Evolutionary conservation across 164 flowering plant species (phyloP), one percentile per base, ranked within the genome.

Genomic region (Malania oleifera): DNA sequence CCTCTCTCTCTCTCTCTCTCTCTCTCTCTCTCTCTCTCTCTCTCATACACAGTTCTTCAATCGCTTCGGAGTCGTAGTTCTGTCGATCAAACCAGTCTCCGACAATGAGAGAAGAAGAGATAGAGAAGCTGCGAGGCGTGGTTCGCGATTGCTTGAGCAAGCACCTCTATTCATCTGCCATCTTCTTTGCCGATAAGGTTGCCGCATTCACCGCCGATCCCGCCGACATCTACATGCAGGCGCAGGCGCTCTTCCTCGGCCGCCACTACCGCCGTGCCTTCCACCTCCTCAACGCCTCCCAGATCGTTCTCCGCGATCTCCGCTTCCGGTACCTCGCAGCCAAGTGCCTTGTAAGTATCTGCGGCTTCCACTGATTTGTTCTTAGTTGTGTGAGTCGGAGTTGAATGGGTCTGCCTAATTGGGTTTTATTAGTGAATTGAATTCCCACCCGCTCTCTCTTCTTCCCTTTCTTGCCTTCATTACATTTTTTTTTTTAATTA

Each of bases 281-380:
- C 63, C 86, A 90, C 75, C 89, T 91, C 62, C 93, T 95, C 61
- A 82, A 83, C 53, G 83, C 96, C 65, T 90, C 96, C 19, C 80
- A 83, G 54, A 79, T 89, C 63, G 83, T 88, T 55, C 83, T 80
- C 65, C 91, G 91, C 15, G 97, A 90, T 64, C 96, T 86, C 63
- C 91, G 91, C 0, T 91, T 90, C 50, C 86, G 96, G 18, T 95
- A 89, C 75, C 95, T 95, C n/a, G 97, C 97, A 7, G 99, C 97
- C 67, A 91, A 95, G 65, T 95, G 97, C 73, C 84, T 95, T 37
- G 97, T 88, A 31, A 49, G 51, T 29, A 35, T 19, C 50, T 19
- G 48, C 28, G 23, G 29, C 46, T 57, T 14, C 15, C 11, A 3
- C 3, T 1, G 27, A 14, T 31, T 7, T 13, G 22, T 12, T 11